Conservation (phyloP, 495 filamentous ascomycete genomes). For the Penicillium fimorum region DNA sequence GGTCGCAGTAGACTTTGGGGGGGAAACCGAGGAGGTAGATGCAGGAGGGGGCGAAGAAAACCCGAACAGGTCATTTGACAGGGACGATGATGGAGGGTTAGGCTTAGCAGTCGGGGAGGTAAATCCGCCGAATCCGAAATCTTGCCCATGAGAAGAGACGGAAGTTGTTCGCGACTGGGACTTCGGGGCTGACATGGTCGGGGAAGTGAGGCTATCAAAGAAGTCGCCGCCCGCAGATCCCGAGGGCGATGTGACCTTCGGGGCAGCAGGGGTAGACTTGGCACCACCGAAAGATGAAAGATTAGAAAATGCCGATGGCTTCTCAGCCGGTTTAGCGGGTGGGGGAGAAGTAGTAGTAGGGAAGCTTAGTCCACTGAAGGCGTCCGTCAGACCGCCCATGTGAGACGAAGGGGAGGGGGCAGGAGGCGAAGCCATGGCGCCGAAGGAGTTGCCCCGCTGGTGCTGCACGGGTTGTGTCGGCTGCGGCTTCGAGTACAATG, state of each 20-base stretch:
- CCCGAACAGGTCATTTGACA: slow-evolving; percentile 75
- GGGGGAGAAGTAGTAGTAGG: slow-evolving; percentile 54
- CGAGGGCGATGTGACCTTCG: slow-evolving; percentile 49
- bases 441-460: slow-evolving; percentile 63
- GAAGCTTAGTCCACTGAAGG: slow-evolving; percentile 83
- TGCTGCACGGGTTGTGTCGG: slow-evolving; percentile 53
- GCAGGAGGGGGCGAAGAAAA: slow-evolving; percentile 59
- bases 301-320: slow-evolving; percentile 69
- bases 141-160: slow-evolving; percentile 51
- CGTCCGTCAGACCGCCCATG: slow-evolving; percentile 77
- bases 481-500: slow-evolving; percentile 85
- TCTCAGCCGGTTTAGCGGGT: slow-evolving; percentile 52
- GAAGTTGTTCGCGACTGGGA: slow-evolving; percentile 41
- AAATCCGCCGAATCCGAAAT: slow-evolving; percentile 50
- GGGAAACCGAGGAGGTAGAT: slow-evolving; percentile 44
- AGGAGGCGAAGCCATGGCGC: slow-evolving; percentile 61
- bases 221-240: slow-evolving; percentile 65
- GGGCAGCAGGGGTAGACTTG: slow-evolving; percentile 54
- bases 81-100: slow-evolving; percentile 41
- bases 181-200: slow-evolving; percentile 48
- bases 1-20: slow-evolving; percentile 37
- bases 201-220: slow-evolving; percentile 70
- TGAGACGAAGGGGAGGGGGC: slow-evolving; percentile 48
- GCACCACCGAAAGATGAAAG: slow-evolving; percentile 60
- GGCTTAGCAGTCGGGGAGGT: slow-evolving; percentile 45